A percentile compares a stretch with the other conserved stretches of the same genome.
Evolutionary conservation across 2,329 filamentous ascomycete species (phyloP).

Genomic region (Epichloe festucae): DNA sequence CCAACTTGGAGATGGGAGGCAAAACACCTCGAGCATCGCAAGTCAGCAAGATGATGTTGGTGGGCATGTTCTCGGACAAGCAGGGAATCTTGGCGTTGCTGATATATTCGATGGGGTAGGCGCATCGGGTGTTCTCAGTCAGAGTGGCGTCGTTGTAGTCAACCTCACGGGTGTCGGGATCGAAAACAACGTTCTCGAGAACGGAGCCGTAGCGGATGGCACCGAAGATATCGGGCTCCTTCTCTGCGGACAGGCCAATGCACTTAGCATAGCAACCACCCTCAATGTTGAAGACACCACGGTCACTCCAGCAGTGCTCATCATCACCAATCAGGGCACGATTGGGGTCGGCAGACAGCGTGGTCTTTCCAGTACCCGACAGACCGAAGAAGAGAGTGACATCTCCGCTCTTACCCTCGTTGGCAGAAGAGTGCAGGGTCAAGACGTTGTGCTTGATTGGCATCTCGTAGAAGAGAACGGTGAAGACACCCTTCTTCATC

Average conservation of each 20-base stretch:
- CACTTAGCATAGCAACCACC: slow-evolving; percentile 99
- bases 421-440: slow-evolving; percentile 95
- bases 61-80: slow-evolving; percentile 72
- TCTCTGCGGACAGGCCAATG: slow-evolving; percentile 92
- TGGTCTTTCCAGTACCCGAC: slow-evolving; percentile 97
- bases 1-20: slow-evolving; percentile 94
- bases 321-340: slow-evolving; percentile 94
- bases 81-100: slow-evolving; percentile 98
- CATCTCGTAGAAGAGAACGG: slow-evolving; percentile 99
- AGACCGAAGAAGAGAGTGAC: slow-evolving; percentile 99
- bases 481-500: slow-evolving; percentile 92
- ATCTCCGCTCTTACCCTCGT: slow-evolving; percentile 87
- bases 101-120: slow-evolving; percentile 99
- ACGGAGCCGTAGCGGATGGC: slow-evolving; percentile 96
- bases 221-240: slow-evolving; percentile 95
- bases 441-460: slow-evolving; percentile 98
- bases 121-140: slow-evolving; percentile 96
- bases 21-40: slow-evolving; percentile 96
- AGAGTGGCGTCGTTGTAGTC: slow-evolving; percentile 93
- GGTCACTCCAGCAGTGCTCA: slow-evolving; percentile 99
- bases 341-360: slow-evolving; percentile 91
- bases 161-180: slow-evolving; percentile 75
- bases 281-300: slow-evolving; percentile 98
- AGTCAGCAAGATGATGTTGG: slow-evolving; percentile 95
- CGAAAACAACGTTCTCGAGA: slow-evolving; percentile 97